Evolutionary conservation across 2,329 filamentous ascomycete species (phyloP), one percentile per base, ranked within the genome.

Genomic region (Colletotrichum horii): DNA sequence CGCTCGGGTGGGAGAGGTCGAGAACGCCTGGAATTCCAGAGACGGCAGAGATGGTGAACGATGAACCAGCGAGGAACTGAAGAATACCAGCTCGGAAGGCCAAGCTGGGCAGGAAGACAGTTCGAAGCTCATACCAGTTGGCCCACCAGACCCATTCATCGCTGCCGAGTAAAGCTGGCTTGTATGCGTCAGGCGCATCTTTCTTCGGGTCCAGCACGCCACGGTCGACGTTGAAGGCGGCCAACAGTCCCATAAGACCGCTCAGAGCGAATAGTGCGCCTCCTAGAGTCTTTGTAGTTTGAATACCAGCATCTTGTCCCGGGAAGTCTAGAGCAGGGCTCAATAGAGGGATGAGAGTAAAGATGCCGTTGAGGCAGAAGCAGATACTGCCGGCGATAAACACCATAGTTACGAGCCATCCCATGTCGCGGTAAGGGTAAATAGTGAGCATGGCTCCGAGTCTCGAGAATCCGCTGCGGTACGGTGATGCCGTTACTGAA

Each of bases 351-450:
- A 69, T 30, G 56, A 76, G 70, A 16, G 70, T 38, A 58, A 76
- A 76, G 28, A 74, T 58, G 56, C 74, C 74, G 65, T 66, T 69
- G 6, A 76, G 28, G 1, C 70, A 55, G 48, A 76, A 65, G 65
- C 56, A 65, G 6, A 76, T 30, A 22, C 56, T 34, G 9, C 70
- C 64, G 15, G 22, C n/a, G 8, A 74, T 36, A 28, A 74, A 76
- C 15, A 65, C 65, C 74, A 76, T 69, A 4, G 74, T 76, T 8
- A 30, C 74, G 9, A 76, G 74, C 74, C 74, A 76, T 6, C 74
- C 74, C 74, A 76, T 76, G 36, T 76, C 74, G 14, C 70, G 64
- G 22, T 76, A 76, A 1, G 74, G 74, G 65, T 76, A 76, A 19
- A 76, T 61, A 11, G 70, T 76, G 28, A 76, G 70, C 74, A 76